These are phyloP conservation scores for Bonia amplexicaulis DNA, from an alignment of 176 grass and related monocot genomes.

Conservation along the genomic window DNA sequence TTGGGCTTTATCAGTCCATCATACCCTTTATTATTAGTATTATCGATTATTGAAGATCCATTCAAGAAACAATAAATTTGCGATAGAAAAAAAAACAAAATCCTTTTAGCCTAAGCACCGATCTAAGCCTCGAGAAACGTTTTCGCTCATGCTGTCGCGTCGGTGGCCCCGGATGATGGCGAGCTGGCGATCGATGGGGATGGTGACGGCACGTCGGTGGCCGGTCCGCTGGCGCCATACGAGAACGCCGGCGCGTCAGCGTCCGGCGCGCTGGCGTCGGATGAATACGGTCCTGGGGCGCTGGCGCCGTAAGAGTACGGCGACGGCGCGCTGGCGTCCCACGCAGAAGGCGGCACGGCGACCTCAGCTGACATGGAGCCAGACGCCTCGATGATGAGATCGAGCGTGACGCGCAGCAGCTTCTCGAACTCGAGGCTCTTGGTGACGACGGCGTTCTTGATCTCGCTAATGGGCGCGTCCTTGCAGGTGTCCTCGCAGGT, in stretches of 20 bases:
- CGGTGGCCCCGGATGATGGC: neutral
- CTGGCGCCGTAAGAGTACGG: neutral
- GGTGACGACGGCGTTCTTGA: slow-evolving; percentile 38
- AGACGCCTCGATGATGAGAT: slow-evolving; percentile 30
- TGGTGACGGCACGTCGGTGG: neutral
- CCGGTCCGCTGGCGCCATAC: neutral
- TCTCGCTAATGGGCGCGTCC: slow-evolving; percentile 27
- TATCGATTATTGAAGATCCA: neutral
- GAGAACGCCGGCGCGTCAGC: neutral
- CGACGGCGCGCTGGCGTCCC: neutral
- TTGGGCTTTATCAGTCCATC: neutral
- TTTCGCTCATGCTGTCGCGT: neutral
- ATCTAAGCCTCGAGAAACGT: neutral
- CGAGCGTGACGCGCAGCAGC: slow-evolving; percentile 43
- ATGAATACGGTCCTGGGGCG: neutral
- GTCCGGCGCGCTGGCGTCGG: neutral
- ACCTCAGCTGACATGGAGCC: slow-evolving; percentile 7
- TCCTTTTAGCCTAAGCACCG: neutral
- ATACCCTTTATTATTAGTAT: neutral
- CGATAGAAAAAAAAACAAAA: neutral
- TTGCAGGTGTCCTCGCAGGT: slow-evolving; percentile 43
- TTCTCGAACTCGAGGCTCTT: slow-evolving; percentile 56
- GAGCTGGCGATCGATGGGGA: neutral
- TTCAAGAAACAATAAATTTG: neutral
- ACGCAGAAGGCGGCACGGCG: neutral